Evolutionary conservation across 345 rosid species (phyloP).

Genomic region (Eucalyptus melliodora): DNA sequence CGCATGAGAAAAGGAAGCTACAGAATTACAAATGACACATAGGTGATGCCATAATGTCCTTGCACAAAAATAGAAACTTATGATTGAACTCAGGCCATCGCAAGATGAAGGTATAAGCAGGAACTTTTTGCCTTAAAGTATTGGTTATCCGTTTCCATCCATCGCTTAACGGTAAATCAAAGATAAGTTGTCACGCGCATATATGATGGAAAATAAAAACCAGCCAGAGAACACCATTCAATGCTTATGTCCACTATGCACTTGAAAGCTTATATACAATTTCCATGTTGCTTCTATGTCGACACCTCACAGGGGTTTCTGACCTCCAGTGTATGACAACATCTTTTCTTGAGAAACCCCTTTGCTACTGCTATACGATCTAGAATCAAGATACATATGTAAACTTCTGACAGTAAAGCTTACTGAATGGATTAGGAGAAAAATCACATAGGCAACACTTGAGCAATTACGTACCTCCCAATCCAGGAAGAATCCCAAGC

Average conservation of each 20-base stretch:
- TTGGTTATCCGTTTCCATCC: not conserved
- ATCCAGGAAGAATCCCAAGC: slow-evolving; percentile 91
- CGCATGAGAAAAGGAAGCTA: not conserved
- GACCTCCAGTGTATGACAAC: not conserved
- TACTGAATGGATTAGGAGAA: not conserved
- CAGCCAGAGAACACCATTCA: not conserved
- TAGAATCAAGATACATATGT: not conserved
- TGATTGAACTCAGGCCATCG: not conserved
- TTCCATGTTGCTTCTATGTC: not conserved
- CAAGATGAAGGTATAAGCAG: not conserved
- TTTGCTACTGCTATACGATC: not conserved
- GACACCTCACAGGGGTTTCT: not conserved
- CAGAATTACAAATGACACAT: not conserved
- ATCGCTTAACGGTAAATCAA: not conserved
- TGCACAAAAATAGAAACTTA: not conserved
- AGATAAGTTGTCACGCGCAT: not conserved
- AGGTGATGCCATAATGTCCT: not conserved
- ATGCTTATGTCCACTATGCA: not conserved
- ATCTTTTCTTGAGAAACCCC: not conserved
- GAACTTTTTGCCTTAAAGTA: not conserved
- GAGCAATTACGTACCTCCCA: slow-evolving; percentile 57
- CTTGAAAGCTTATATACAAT: not conserved
- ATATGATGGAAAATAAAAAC: not conserved
- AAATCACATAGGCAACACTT: not conserved
- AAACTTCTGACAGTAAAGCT: not conserved